Conservation (phyloP, 1,284 basidiomycete genomes). For the Puccinia triticina region DNA sequence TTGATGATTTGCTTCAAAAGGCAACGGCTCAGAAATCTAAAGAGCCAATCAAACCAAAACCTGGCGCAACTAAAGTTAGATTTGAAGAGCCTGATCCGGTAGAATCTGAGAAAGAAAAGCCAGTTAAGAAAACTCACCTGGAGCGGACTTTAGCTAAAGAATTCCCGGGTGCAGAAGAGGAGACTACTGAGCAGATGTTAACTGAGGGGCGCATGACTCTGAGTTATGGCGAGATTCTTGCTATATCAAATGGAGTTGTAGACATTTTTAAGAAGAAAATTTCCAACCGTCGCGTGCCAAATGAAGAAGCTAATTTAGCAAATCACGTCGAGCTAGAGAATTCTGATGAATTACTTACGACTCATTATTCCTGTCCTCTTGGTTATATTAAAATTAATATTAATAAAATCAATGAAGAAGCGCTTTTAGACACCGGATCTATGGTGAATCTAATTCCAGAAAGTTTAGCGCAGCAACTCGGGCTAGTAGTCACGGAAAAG, state of each 20-base stretch:
- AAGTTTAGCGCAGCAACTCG: not conserved
- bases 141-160: not conserved
- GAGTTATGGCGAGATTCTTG: too few relatives aligned
- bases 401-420: not conserved
- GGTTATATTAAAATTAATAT: not conserved
- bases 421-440: constrained; percentile 1
- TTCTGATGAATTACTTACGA: not conserved
- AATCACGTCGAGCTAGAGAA: too few relatives aligned
- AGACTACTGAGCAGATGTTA: not conserved
- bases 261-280: too few relatives aligned
- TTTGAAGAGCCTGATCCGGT: not conserved
- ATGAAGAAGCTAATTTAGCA: too few relatives aligned
- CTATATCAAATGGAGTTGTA: too few relatives aligned
- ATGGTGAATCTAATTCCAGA: not conserved
- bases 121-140: not conserved
- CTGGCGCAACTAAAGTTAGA: not conserved
- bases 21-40: too few relatives aligned
- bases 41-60: too few relatives aligned
- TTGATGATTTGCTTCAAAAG: too few relatives aligned
- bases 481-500: not conserved
- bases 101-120: not conserved
- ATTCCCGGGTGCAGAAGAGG: not conserved
- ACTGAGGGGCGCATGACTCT: too few relatives aligned
- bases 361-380: not conserved
- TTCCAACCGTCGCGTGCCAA: too few relatives aligned